Percentiles rank a stretch among this genome's conserved stretches.
Conservation (phyloP, 169 alveolate species). For the Plasmodium gaboni region DNA sequence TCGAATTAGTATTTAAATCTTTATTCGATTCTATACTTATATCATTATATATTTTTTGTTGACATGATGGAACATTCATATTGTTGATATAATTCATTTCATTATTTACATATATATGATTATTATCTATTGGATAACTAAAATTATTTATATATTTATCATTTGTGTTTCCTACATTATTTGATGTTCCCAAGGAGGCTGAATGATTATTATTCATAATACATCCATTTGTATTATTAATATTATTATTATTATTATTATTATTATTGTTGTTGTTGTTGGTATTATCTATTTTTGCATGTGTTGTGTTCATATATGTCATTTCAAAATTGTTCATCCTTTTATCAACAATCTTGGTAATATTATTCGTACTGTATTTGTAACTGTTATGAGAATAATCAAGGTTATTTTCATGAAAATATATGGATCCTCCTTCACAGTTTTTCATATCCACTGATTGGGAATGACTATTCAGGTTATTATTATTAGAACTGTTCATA, state of each 20-base stretch:
- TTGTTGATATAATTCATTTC: not conserved
- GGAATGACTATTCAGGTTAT: too few relatives aligned
- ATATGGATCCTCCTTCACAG: not conserved
- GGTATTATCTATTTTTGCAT: not conserved
- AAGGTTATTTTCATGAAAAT: not conserved
- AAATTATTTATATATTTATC: not conserved
- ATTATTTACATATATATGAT: not conserved
- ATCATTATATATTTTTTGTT: constrained; percentile 1
- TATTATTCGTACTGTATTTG: constrained; percentile 9
- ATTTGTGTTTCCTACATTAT: not conserved
- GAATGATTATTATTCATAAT: not conserved
- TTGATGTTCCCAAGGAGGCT: not conserved
- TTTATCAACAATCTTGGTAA: not conserved
- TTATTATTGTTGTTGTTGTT: too few relatives aligned
- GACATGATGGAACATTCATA: not conserved
- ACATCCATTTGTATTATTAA: not conserved
- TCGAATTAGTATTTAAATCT: not conserved
- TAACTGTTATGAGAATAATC: not conserved
- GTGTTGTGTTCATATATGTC: not conserved
- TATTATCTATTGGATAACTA: not conserved
- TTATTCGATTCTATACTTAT: not conserved
- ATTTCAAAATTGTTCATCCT: not conserved
- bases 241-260: not conserved
- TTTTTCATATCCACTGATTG: not conserved
- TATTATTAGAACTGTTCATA: not conserved